phyloP scores from a whole-genome alignment of 768 basidiomycete genomes.

The Kwoniella heveanensis region DNA sequence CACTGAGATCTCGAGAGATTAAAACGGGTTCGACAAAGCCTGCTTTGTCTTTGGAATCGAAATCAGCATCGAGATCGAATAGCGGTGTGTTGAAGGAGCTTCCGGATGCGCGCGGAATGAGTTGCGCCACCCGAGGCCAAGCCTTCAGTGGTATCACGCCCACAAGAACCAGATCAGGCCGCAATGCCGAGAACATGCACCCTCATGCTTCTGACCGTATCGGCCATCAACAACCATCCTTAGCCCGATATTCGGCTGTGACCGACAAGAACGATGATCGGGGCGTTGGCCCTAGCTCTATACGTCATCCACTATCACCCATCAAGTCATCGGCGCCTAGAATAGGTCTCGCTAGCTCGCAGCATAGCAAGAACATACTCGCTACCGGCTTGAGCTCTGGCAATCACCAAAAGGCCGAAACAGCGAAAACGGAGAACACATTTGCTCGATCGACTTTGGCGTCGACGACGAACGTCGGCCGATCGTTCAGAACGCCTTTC shows the following conservation, averaged over 20 bases:
- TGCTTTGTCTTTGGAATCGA: neutral
- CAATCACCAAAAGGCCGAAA: neutral
- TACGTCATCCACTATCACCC: conserved; percentile 11
- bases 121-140: too few species aligned
- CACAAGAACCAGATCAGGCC: neutral
- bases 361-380: conserved; percentile 8
- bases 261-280: too few species aligned
- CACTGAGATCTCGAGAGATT: neutral
- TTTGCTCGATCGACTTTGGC: conserved; percentile 7
- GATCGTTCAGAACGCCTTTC: conserved; percentile 15
- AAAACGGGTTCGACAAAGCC: neutral
- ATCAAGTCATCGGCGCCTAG: conserved; percentile 16
- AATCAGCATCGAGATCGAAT: too few species aligned
- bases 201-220: neutral
- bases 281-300: neutral
- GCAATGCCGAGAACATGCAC: neutral
- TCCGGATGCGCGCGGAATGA: too few species aligned
- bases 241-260: too few species aligned
- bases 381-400: neutral
- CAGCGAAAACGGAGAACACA: neutral
- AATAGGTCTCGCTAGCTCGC: conserved; percentile 15
- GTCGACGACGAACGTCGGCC: conserved; percentile 6
- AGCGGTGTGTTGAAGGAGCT: too few species aligned
- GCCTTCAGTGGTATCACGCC: too few species aligned
- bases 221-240: too few species aligned